phyloP scores from a whole-genome alignment of 805 yeast species.

The Lipomyces sp. region DNA sequence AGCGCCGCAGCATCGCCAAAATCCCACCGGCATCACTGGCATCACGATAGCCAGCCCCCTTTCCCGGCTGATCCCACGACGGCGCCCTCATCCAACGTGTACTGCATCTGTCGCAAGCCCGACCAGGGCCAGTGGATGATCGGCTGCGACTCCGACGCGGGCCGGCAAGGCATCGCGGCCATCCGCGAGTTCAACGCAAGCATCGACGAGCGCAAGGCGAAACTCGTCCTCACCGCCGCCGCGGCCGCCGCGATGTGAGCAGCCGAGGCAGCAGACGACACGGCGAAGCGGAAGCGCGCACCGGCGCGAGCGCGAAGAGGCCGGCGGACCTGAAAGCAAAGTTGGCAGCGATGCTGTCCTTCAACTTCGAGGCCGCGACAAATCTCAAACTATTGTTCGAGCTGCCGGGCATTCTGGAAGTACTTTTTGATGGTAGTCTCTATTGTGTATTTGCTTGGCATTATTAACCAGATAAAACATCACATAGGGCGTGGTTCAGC shows the following conservation, averaged over 20 bases:
- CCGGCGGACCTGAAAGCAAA: not conserved
- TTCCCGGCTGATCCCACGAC: too few species aligned
- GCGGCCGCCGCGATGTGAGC: not conserved
- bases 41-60: too few species aligned
- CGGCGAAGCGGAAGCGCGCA: not conserved
- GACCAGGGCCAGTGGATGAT: slow-evolving; percentile 84
- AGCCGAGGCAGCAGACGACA: not conserved
- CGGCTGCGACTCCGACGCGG: slow-evolving; percentile 65
- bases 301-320: not conserved
- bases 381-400: slow-evolving; percentile 11
- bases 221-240: not conserved
- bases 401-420: slow-evolving; percentile 2
- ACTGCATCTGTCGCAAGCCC: slow-evolving; percentile 72
- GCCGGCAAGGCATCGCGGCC: slow-evolving; percentile 21
- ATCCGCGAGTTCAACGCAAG: slow-evolving; percentile 5
- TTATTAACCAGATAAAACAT: not conserved
- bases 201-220: slow-evolving; percentile 8
- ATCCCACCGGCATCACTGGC: too few species aligned
- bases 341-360: slow-evolving; percentile 9
- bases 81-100: slow-evolving; percentile 33
- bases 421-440: too few species aligned
- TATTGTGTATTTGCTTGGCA: not conserved
- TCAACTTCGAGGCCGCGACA: slow-evolving; percentile 21
- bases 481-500: not conserved
- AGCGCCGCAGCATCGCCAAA: too few species aligned